Evolutionary conservation across 768 basidiomycete species (phyloP), one percentile per base, ranked within the genome.

Genomic region (Mycena belliarum): DNA sequence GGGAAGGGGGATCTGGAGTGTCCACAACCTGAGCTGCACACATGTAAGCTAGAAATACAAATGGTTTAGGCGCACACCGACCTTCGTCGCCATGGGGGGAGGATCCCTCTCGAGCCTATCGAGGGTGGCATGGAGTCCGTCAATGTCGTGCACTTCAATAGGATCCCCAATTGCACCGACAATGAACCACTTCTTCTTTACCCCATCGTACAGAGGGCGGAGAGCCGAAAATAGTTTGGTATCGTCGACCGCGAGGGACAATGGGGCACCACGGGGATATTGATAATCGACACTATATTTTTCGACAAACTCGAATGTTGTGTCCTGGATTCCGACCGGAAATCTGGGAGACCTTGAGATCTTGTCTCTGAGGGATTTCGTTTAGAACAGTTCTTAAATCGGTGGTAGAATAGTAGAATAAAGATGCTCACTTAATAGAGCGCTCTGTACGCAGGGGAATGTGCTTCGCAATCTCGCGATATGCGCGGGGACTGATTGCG

Each of bases 221-320:
- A 66, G 59, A 2, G 57, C 57, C 0, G 68, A 29, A 28, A 40
- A 44, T 0, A 73, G 60, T 49, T 73, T 72, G 1, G 72, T 71
- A 42, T 73, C 72, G 29, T 73, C 72, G n/a, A 65, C 70, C 29
- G 60, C 58, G 0, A 72, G 54, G 3, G 57, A 65, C 18, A 69
- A 33, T 0, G 68, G 69, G 0, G 61, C 67, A 6, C 46, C 45
- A 12, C 0, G 38, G 11, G 57, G 49, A 21, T 59, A 59, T 1
- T 37, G 37, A 29, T 59, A 59, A 44, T 32, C 60, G 33, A 25
- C 24, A 37, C 51, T 56, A 44, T 51, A 49, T 18, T 45, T 11
- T 37, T 20, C 20, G 3, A 29, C 59, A n/a, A 33, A 59, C 12
- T 1, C 16, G 18, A 29, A 52, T 0, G 45, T 55, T 2, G 20